phyloP scores from a whole-genome alignment of 148 eudicot genomes.

The Selenicereus undatus region DNA sequence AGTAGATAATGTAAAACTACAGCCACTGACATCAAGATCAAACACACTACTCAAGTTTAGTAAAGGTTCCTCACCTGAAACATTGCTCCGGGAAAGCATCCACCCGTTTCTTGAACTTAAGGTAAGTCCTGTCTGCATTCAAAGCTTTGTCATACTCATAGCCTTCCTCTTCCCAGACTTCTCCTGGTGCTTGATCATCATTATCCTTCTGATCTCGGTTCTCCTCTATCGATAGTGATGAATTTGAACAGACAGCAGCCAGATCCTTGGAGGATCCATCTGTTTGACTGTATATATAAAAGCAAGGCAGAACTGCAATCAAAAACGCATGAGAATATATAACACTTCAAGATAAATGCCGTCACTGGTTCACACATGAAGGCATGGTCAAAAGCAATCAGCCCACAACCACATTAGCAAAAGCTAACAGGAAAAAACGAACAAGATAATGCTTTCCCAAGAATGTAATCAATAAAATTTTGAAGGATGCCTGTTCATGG shows the following conservation, averaged over 20 bases:
- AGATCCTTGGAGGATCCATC: slow-evolving; percentile 44
- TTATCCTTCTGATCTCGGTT: slow-evolving; percentile 26
- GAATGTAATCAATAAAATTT: neutral
- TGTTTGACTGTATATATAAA: slow-evolving; percentile 56
- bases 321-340: slow-evolving; percentile 17
- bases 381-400: neutral
- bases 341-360: neutral
- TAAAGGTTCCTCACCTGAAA: slow-evolving; percentile 49
- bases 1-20: neutral
- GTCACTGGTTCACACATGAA: neutral
- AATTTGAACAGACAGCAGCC: slow-evolving; percentile 32
- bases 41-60: neutral
- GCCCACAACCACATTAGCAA: neutral
- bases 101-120: slow-evolving; percentile 86
- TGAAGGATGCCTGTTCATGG: neutral
- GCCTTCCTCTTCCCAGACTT: slow-evolving; percentile 72
- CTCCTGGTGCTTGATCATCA: slow-evolving; percentile 43
- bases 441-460: neutral
- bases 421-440: neutral
- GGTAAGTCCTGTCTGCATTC: slow-evolving; percentile 81
- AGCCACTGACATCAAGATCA: slow-evolving; percentile 11
- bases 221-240: slow-evolving; percentile 37
- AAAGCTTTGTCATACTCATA: slow-evolving; percentile 85
- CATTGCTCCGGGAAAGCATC: slow-evolving; percentile 82
- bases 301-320: slow-evolving; percentile 80